These are phyloP conservation scores for Primulina eburnea DNA, from an alignment of 257 asterid species.

Conservation along the genomic window DNA sequence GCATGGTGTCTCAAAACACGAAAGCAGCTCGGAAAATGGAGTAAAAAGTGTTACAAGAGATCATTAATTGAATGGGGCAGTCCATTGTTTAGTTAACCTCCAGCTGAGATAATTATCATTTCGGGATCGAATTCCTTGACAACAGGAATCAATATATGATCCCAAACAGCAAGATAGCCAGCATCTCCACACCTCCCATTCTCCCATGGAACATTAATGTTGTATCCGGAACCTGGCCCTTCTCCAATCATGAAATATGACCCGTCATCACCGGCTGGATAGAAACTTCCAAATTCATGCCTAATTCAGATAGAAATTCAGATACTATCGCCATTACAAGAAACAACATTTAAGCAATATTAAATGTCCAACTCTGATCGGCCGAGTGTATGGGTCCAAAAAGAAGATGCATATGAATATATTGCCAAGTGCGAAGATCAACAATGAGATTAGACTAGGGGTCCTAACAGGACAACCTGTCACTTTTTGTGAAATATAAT, in stretches of 20 bases:
- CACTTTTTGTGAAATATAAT: neutral
- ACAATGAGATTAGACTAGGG: no score
- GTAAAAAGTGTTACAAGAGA: conserved; percentile 12
- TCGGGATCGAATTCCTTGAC: conserved; percentile 88
- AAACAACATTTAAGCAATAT: neutral
- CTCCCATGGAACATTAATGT: conserved; percentile 97
- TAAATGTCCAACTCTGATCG: neutral
- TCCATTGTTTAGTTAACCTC: conserved; percentile 51
- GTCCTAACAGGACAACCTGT: neutral
- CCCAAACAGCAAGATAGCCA: conserved; percentile 96
- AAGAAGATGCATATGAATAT: neutral
- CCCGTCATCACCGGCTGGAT: conserved; percentile 78
- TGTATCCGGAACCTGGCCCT: conserved; percentile 77
- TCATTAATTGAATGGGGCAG: neutral
- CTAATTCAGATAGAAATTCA: conserved; percentile 36
- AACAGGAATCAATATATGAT: conserved; percentile 76
- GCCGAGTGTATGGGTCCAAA: neutral
- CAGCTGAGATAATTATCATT: conserved; percentile 78
- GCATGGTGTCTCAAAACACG: neutral
- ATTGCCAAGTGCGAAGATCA: neutral
- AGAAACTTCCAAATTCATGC: conserved; percentile 72
- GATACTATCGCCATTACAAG: conserved; percentile 12
- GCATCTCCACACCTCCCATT: conserved; percentile 83
- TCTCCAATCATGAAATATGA: conserved; percentile 79
- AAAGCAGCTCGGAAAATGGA: neutral